These are phyloP conservation scores for Clavaria fumosa DNA, from an alignment of 768 basidiomycete genomes.

Conservation along the genomic window DNA sequence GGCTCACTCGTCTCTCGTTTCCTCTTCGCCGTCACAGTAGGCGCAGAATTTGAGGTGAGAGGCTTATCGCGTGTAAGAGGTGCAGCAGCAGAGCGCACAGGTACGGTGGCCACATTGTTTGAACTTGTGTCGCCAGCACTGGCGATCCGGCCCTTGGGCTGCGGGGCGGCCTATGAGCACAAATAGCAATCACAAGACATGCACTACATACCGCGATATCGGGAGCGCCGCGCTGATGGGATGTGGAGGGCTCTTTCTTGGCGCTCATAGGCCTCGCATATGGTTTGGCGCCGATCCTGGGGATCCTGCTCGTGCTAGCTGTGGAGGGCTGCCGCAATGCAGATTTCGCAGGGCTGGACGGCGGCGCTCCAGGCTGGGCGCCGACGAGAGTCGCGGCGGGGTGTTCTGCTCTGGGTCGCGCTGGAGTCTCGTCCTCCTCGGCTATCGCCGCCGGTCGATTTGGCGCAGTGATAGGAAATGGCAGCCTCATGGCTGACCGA, in stretches of 20 bases:
- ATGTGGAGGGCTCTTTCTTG: constrained; percentile 6
- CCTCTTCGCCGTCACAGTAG: no score
- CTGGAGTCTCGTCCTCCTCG: constrained; percentile 17
- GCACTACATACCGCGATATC: no score
- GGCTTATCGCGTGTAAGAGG: no score
- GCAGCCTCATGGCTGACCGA: constrained; percentile 14
- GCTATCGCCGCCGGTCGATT: constrained; percentile 13
- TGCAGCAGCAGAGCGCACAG: no score
- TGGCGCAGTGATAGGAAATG: constrained; percentile 21
- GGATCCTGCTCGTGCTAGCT: constrained; percentile 46
- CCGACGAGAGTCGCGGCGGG: constrained; percentile 6
- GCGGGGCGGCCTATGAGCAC: no score
- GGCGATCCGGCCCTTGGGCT: no score
- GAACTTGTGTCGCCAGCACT: no score
- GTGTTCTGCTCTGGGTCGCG: not conserved
- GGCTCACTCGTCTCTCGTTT: no score
- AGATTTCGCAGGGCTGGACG: constrained; percentile 27
- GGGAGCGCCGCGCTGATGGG: no score
- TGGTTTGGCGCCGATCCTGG: constrained; percentile 42
- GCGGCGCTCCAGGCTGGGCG: constrained; percentile 13
- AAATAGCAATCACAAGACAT: no score
- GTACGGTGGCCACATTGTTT: no score
- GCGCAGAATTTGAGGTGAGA: no score
- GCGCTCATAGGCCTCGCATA: constrained; percentile 29
- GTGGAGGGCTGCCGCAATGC: constrained; percentile 33